Base-by-base conservation (phyloP, 345 rosid genomes). In the Cochlearia excelsa region DNA sequence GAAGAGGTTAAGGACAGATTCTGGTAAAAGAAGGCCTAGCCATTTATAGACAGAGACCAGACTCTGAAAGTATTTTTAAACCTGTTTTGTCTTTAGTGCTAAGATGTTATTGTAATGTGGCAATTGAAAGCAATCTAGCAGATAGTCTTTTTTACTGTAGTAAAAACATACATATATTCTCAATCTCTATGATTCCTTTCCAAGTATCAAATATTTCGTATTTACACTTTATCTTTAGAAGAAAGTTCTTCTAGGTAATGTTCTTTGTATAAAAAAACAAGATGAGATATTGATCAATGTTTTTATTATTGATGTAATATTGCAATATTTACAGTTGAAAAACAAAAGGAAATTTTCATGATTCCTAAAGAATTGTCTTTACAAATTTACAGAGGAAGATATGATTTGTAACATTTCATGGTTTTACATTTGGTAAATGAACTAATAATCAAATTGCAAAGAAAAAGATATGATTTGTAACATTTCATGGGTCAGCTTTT, bases 21-120 rank as follows among this genome's bases (percentile, higher is more conserved):
- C 94, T 5, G 96, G 95, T 60, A 85, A 84, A 73, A 82, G 97
- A 72, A 76, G 99, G 73, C 92, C 96, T 1, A 85, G 95, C 79
- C 95, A 87, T 74, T 75, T 80, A 52, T 94, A 81, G 84, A 51
- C 46, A 28, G 27, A 7, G 47, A 55, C 30, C 30, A 7, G 47
- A 55, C 30, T 26, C 42, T 30, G 41, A 39, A 45, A 65, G 55
- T 45, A 43, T 63, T 44, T 43, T 5, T 33, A 48, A 58, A 73
- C 38, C 60, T 59, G 51, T 70, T 35, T 47, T 53, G 44, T 49
- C 65, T 46, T 26, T 50, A 48, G 51, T 30, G 52, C 26, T 35
- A 31, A 37, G 11, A 48, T 61, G 51, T 61, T 38, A 54, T 53
- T 40, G 44, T 31, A 68, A 52, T 59, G 38, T 68, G 50, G 61